Percentiles rank a stretch among this genome's conserved stretches.
Evolutionary conservation across 306 rosid genomes (phyloP).

Genomic region (Dryas alaskensis): DNA sequence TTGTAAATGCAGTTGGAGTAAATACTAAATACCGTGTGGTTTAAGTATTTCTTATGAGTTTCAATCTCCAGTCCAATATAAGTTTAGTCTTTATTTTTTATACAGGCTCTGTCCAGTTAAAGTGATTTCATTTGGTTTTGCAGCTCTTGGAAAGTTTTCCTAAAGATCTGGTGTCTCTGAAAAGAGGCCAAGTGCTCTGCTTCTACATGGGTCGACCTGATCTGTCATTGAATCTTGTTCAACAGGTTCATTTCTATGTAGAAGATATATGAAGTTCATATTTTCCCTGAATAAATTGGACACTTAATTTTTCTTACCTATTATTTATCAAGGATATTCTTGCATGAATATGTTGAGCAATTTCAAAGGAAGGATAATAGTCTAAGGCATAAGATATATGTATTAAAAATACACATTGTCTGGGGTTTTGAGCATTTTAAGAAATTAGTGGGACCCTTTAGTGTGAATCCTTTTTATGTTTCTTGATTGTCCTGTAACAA

Average conservation of each 20-base stretch:
- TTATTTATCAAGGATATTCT: not conserved
- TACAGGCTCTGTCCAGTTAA: not conserved
- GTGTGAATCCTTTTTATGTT: not conserved
- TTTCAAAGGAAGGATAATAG: not conserved
- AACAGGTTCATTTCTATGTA: constrained; percentile 53
- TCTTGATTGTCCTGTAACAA: constrained; percentile 1
- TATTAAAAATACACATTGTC: not conserved
- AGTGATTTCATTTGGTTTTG: constrained; percentile 9
- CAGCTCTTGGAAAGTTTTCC: constrained; percentile 77
- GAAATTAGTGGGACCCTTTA: not conserved
- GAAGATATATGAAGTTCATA: not conserved
- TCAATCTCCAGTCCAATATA: not conserved
- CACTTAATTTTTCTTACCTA: not conserved
- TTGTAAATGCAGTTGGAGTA: not conserved
- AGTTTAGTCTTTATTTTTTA: not conserved
- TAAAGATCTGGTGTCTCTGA: constrained; percentile 70
- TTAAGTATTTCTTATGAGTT: not conserved
- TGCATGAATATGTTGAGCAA: not conserved
- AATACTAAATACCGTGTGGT: not conserved
- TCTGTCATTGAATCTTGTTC: constrained; percentile 54
- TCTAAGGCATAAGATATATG: not conserved
- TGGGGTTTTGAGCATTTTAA: not conserved
- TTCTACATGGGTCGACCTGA: constrained; percentile 73
- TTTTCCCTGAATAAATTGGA: constrained; percentile 3
- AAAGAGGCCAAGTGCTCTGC: constrained; percentile 75